phyloP scores from a whole-genome alignment of 2,329 filamentous ascomycete species.

The Penicillium griseofulvum region DNA sequence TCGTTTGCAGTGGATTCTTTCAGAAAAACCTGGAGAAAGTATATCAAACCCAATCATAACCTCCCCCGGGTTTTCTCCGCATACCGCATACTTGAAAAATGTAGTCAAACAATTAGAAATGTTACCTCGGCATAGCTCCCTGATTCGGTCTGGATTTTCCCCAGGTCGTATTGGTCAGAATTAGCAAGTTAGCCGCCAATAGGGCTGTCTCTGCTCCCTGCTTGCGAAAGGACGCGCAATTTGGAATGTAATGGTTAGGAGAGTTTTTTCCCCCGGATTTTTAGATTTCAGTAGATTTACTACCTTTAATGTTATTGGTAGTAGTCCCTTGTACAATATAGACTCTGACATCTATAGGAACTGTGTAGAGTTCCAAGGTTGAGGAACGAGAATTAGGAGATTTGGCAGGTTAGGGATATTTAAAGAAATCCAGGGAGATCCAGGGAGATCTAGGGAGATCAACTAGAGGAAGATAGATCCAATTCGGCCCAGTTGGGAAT shows the following conservation, averaged over 20 bases:
- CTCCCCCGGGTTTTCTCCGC: constrained; percentile 9
- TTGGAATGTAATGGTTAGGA: constrained; percentile 14
- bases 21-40: background rate
- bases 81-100: background rate
- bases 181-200: background rate
- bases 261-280: background rate
- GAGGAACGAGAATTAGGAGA: background rate
- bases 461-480: too few relatives aligned
- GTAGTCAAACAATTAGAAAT: too few relatives aligned
- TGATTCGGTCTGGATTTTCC: background rate
- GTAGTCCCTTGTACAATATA: background rate
- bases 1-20: constrained; percentile 1
- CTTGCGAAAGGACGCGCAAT: constrained; percentile 15
- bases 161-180: constrained; percentile 1
- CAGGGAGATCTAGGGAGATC: background rate
- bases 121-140: constrained; percentile 6
- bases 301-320: too few relatives aligned
- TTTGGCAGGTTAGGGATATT: too few relatives aligned
- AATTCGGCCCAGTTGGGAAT: background rate
- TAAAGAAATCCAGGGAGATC: background rate
- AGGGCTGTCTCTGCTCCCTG: constrained; percentile 5
- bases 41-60: background rate
- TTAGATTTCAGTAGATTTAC: background rate
- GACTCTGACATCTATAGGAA: background rate
- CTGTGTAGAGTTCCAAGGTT: constrained; percentile 6